These are phyloP conservation scores for Spiromastix sp. DNA, from an alignment of 2,329 filamentous ascomycete genomes.

Conservation along the genomic window DNA sequence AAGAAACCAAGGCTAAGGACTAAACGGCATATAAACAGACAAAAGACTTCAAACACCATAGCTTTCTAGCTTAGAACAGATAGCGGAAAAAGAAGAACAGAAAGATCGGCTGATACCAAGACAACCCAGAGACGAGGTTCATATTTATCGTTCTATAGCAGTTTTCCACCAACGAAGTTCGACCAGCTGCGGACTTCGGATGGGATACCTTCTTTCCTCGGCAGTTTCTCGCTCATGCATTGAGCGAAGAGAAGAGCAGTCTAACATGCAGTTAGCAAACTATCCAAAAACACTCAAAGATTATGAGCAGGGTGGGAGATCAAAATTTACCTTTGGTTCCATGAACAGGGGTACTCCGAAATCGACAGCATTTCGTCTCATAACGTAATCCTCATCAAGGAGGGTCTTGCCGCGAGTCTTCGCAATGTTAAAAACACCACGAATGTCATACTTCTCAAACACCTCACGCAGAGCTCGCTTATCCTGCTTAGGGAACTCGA, in stretches of 20 bases:
- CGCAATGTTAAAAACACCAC: constrained; percentile 90
- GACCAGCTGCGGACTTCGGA: constrained; percentile 89
- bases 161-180: constrained; percentile 72
- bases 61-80: too few species aligned
- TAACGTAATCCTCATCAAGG: constrained; percentile 92
- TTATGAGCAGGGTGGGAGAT: background rate
- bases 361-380: constrained; percentile 95
- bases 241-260: constrained; percentile 92
- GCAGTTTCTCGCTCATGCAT: constrained; percentile 95
- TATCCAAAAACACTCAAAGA: background rate
- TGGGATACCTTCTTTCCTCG: constrained; percentile 77
- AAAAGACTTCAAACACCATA: too few species aligned
- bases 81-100: too few species aligned
- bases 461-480: constrained; percentile 91
- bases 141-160: constrained; percentile 29
- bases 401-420: constrained; percentile 71
- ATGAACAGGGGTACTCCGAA: constrained; percentile 97
- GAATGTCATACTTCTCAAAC: constrained; percentile 94
- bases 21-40: too few species aligned
- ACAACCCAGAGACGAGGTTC: too few species aligned
- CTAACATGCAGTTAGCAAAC: constrained; percentile 38
- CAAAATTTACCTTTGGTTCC: constrained; percentile 72
- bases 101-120: too few species aligned
- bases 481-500: constrained; percentile 93
- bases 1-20: too few species aligned